phyloP scores from a whole-genome alignment of 495 filamentous ascomycete genomes.

The Cudoniella acicularis region DNA sequence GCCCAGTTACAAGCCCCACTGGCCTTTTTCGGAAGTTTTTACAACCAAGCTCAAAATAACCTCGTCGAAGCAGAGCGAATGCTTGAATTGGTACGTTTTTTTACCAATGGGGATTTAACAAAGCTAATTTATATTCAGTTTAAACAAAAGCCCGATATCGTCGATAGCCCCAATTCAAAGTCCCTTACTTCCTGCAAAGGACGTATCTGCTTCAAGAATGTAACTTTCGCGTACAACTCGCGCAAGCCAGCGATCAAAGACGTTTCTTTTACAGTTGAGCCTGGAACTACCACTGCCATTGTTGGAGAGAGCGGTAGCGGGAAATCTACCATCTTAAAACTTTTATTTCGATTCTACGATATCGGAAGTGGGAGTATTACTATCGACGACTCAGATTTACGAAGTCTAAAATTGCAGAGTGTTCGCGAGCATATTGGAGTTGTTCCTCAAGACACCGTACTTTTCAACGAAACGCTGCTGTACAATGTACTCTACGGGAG shows the following conservation, averaged over 20 bases:
- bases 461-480: slow-evolving; percentile 97
- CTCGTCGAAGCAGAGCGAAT: slow-evolving; percentile 69
- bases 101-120: background rate
- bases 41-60: slow-evolving; percentile 51
- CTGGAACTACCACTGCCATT: slow-evolving; percentile 91
- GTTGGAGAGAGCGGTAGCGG: slow-evolving; percentile 96
- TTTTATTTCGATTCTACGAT: slow-evolving; percentile 97
- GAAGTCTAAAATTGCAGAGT: slow-evolving; percentile 88
- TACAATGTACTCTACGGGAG: slow-evolving; percentile 95
- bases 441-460: slow-evolving; percentile 93
- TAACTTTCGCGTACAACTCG: slow-evolving; percentile 87
- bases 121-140: slow-evolving; percentile 39
- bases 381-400: slow-evolving; percentile 79
- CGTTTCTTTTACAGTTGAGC: slow-evolving; percentile 73
- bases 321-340: slow-evolving; percentile 94
- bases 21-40: slow-evolving; percentile 55
- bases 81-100: slow-evolving; percentile 56
- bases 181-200: slow-evolving; percentile 66
- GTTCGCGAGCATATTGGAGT: slow-evolving; percentile 86
- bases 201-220: slow-evolving; percentile 78
- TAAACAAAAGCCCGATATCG: slow-evolving; percentile 87
- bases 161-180: slow-evolving; percentile 51
- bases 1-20: slow-evolving; percentile 55
- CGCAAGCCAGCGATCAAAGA: slow-evolving; percentile 82
- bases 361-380: slow-evolving; percentile 69